Evolutionary conservation across 805 yeast species (phyloP).

Genomic region (Hanseniaspora jakobsenii): DNA sequence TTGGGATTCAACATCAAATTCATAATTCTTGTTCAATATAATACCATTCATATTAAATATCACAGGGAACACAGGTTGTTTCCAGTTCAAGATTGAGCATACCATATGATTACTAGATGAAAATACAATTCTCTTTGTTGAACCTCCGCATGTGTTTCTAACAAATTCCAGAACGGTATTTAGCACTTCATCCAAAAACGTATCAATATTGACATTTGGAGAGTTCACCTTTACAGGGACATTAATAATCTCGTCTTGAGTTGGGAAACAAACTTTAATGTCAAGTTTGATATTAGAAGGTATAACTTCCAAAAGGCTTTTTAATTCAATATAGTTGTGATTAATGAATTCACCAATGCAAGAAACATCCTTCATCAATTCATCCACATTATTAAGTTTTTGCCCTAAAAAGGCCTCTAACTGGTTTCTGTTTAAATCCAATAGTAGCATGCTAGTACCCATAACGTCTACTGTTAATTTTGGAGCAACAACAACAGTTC

Average conservation of each 20-base stretch:
- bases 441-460: slow-evolving; percentile 43
- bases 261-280: slow-evolving; percentile 67
- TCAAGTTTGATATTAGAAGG: slow-evolving; percentile 53
- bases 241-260: slow-evolving; percentile 36
- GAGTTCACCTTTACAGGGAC: slow-evolving; percentile 32
- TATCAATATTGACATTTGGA: slow-evolving; percentile 46
- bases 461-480: slow-evolving; percentile 40
- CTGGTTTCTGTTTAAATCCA: slow-evolving; percentile 37
- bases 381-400: slow-evolving; percentile 21
- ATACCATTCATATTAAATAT: slow-evolving; percentile 71
- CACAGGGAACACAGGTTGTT: slow-evolving; percentile 95
- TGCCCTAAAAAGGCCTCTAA: slow-evolving; percentile 26
- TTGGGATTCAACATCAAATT: slow-evolving; percentile 25
- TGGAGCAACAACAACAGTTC: slow-evolving; percentile 76
- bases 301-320: slow-evolving; percentile 43
- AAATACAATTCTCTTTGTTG: slow-evolving; percentile 60
- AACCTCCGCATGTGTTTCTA: slow-evolving; percentile 33
- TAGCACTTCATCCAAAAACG: slow-evolving; percentile 62
- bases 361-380: slow-evolving; percentile 21
- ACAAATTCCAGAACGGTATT: slow-evolving; percentile 67
- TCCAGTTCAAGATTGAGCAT: slow-evolving; percentile 94
- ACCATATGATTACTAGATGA: slow-evolving; percentile 77
- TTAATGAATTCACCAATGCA: slow-evolving; percentile 25
- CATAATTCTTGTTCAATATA: slow-evolving; percentile 20
- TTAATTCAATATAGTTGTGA: slow-evolving; percentile 45